Evolutionary conservation across 1,284 basidiomycete species (phyloP).

Genomic region (Porodaedalea pini): DNA sequence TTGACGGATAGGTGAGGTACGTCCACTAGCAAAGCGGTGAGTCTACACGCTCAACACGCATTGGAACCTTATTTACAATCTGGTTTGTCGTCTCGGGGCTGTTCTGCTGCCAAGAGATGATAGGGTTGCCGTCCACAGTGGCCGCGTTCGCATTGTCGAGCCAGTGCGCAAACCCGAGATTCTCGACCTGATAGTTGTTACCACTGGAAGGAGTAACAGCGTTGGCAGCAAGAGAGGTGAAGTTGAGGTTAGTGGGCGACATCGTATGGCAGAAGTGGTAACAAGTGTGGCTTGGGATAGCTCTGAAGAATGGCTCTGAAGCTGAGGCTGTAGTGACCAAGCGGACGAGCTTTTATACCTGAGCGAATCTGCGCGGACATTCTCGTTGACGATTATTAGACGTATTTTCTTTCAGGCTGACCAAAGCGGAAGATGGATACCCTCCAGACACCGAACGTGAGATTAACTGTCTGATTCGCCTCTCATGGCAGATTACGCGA

Average conservation of each 20-base stretch:
- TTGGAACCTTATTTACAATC: not conserved
- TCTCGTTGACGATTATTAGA: too few species aligned
- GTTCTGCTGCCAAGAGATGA: constrained; percentile 8
- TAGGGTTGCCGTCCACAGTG: constrained; percentile 12
- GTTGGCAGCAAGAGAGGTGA: constrained; percentile 8
- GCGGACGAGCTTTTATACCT: not conserved
- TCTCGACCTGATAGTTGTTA: constrained; percentile 12
- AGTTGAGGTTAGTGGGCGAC: constrained; percentile 1
- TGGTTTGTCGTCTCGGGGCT: constrained; percentile 4
- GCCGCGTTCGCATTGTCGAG: constrained; percentile 14
- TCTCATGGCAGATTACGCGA: not conserved
- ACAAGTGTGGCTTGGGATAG: not conserved
- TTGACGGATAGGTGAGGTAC: constrained; percentile 13
- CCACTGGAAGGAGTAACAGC: constrained; percentile 8
- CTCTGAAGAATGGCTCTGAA: constrained; percentile 5
- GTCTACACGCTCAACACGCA: not conserved
- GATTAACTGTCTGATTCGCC: not conserved
- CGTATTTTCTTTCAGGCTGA: not conserved
- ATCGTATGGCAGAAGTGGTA: not conserved
- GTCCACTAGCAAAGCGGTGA: constrained; percentile 9
- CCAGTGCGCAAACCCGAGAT: constrained; percentile 9
- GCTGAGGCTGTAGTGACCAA: not conserved
- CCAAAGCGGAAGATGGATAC: not conserved
- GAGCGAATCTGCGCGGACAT: too few species aligned
- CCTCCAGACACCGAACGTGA: not conserved